Conservation (phyloP, 2,329 filamentous ascomycete genomes). For the Cryphonectria parasitica region DNA sequence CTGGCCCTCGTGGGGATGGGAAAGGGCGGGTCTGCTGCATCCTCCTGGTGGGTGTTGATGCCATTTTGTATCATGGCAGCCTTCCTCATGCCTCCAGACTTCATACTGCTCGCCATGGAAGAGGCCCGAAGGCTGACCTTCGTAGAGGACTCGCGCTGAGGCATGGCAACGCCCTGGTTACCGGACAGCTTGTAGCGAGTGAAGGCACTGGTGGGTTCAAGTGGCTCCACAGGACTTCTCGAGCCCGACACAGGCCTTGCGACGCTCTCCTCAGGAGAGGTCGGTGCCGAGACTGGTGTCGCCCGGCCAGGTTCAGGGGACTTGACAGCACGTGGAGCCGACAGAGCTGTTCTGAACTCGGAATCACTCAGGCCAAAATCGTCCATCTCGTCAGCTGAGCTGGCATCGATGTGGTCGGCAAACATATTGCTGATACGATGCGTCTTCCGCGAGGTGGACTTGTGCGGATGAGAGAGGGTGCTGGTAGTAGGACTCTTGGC, state of each 20-base stretch:
- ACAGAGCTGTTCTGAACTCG: conserved; percentile 68
- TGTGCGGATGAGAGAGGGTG: conserved; percentile 71
- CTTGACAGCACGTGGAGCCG: conserved; percentile 58
- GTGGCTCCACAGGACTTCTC: conserved; percentile 38
- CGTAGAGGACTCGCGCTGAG: conserved; percentile 11
- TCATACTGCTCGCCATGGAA: conserved; percentile 44
- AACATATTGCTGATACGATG: conserved; percentile 84
- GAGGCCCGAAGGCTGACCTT: conserved; percentile 36
- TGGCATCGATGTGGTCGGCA: conserved; percentile 74
- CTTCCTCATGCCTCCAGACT: conserved; percentile 70
- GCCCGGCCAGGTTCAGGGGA: conserved; percentile 24
- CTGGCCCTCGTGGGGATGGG: conserved; percentile 89
- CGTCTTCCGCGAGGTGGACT: conserved; percentile 67
- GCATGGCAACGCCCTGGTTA: conserved; percentile 33
- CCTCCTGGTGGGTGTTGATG: conserved; percentile 69
- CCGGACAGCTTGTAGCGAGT: conserved; percentile 46
- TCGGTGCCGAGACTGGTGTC: conserved; percentile 30
- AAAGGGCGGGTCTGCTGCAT: conserved; percentile 73
- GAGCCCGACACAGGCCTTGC: conserved; percentile 34
- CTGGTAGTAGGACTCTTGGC: conserved; percentile 75
- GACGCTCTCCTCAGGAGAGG: conserved; percentile 49
- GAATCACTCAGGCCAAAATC: conserved; percentile 69
- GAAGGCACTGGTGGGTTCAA: conserved; percentile 48
- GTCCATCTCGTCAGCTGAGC: conserved; percentile 65
- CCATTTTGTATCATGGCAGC: conserved; percentile 81